A percentile compares a stretch with the other conserved stretches of the same genome.
These are phyloP conservation scores for Ophiosphaerella korrae DNA, from an alignment of 2,329 filamentous ascomycete species.

Conservation along the genomic window DNA sequence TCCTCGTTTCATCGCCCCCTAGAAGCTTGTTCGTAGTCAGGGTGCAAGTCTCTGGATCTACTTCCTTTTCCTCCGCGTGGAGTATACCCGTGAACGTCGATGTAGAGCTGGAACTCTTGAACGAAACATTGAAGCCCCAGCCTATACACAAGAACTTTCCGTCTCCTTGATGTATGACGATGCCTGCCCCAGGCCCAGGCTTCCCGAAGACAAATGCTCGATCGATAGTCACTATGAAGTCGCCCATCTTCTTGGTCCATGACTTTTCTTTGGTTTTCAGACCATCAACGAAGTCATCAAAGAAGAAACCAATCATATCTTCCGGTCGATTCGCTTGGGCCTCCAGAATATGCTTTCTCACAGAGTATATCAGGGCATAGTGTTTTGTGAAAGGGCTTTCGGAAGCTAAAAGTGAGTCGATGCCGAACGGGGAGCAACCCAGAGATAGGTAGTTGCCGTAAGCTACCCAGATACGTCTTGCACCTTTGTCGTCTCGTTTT, in stretches of 20 bases:
- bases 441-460: constrained; percentile 29
- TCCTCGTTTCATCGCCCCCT: constrained; percentile 55
- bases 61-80: constrained; percentile 49
- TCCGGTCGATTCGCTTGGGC: constrained; percentile 45
- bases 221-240: constrained; percentile 48
- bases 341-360: constrained; percentile 46
- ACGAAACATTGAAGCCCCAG: constrained; percentile 51
- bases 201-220: constrained; percentile 55
- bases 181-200: constrained; percentile 49
- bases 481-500: constrained; percentile 52
- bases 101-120: constrained; percentile 31
- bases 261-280: constrained; percentile 35
- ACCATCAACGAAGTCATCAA: constrained; percentile 44
- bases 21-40: constrained; percentile 46
- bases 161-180: constrained; percentile 49
- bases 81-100: constrained; percentile 53
- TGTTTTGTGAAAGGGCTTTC: constrained; percentile 45
- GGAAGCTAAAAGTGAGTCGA: constrained; percentile 48
- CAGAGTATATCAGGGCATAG: constrained; percentile 48
- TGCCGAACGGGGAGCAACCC: constrained; percentile 37
- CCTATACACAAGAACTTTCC: constrained; percentile 53
- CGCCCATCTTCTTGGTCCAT: constrained; percentile 42
- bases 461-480: constrained; percentile 31
- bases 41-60: constrained; percentile 45
- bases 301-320: constrained; percentile 50